Percentiles rank a stretch among this genome's conserved stretches.
phyloP scores from a whole-genome alignment of 2,329 filamentous ascomycete genomes.

The Sphaerulina musiva region DNA sequence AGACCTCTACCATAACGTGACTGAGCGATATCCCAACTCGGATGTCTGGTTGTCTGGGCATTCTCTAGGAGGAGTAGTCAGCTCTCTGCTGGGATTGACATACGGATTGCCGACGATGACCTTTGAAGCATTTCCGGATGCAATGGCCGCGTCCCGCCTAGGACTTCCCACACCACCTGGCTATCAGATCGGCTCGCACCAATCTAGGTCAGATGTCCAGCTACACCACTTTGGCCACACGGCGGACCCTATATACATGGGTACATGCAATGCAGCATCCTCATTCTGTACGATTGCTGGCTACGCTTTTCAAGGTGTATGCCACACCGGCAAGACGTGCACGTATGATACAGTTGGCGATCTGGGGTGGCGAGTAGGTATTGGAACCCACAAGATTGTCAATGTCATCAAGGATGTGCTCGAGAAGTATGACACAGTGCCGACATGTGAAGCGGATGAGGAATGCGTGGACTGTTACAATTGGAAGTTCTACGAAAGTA shows the following conservation, averaged over 20 bases:
- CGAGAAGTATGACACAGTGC: slow-evolving; percentile 71
- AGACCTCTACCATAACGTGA: slow-evolving; percentile 88
- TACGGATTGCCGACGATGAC: slow-evolving; percentile 88
- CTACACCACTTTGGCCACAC: slow-evolving; percentile 91
- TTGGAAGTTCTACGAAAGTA: slow-evolving; percentile 94
- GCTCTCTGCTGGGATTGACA: slow-evolving; percentile 80
- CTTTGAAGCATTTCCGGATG: slow-evolving; percentile 88
- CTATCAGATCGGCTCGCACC: slow-evolving; percentile 60
- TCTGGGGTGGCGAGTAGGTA: slow-evolving; percentile 84
- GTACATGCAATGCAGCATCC: slow-evolving; percentile 82
- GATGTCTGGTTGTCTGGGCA: slow-evolving; percentile 88
- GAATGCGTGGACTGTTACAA: slow-evolving; percentile 80
- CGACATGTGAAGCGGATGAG: slow-evolving; percentile 66
- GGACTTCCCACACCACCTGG: slow-evolving; percentile 82
- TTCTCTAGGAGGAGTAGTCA: slow-evolving; percentile 83
- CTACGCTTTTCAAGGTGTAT: slow-evolving; percentile 89
- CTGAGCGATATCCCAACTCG: slow-evolving; percentile 74
- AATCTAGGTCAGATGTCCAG: slow-evolving; percentile 66
- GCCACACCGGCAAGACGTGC: slow-evolving; percentile 82
- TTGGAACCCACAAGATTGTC: slow-evolving; percentile 85
- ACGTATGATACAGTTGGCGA: slow-evolving; percentile 88
- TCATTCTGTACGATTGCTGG: slow-evolving; percentile 85
- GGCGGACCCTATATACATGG: slow-evolving; percentile 90
- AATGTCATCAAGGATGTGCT: slow-evolving; percentile 84
- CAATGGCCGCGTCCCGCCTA: slow-evolving; percentile 73